Evolutionary conservation across 2,329 filamentous ascomycete genomes (phyloP), one percentile per base, ranked within the genome.

Genomic region (Apiospora marii): DNA sequence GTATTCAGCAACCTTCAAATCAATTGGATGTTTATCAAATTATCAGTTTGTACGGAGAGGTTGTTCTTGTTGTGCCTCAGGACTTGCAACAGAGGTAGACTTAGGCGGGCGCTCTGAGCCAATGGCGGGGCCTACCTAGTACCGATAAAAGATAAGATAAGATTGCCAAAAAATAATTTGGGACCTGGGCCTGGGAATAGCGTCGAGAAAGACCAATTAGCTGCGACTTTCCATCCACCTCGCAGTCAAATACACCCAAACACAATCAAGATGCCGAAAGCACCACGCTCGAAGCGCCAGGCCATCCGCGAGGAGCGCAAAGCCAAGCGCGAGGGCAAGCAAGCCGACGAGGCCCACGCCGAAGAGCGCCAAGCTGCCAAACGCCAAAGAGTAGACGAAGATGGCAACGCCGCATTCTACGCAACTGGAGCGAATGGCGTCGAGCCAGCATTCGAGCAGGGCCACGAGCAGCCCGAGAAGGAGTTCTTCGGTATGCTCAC

Each of bases 401-500:
- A 69, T 10, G 74, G 69, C 37, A 69, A 74, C 37, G 71, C 70
- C 22, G 72, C 76, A 34, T 67, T 53, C 19, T 67, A 46, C 12
- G 77, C 77, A 70, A 73, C 78, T 64, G 70, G 76, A 74, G 78
- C 27, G 27, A 41, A 34, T 44, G 48, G 75, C 53, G 72, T 75
- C 67, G 75, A 77, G 1, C 72, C 77, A n/a, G 49, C 49, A 19
- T 68, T 68, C n/a, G 69, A 46, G 14, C 48, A 43, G 16, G 69
- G 69, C 27, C 74, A 73, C 22, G 73, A 74, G 13, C 74, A 70
- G 6, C 70, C 83, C 13, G 93, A 94, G 73, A 90, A 87, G 77
- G 91, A 94, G 72, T 99, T 98, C 85, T 98, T 97, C 78, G 96
- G 96, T 75, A 92, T 98, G 87, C 91, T 99, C 37, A 93, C 94